Percentiles rank a stretch among this genome's conserved stretches.
phyloP scores from a whole-genome alignment of 306 rosid species.

The Cucurbita ficifolia region DNA sequence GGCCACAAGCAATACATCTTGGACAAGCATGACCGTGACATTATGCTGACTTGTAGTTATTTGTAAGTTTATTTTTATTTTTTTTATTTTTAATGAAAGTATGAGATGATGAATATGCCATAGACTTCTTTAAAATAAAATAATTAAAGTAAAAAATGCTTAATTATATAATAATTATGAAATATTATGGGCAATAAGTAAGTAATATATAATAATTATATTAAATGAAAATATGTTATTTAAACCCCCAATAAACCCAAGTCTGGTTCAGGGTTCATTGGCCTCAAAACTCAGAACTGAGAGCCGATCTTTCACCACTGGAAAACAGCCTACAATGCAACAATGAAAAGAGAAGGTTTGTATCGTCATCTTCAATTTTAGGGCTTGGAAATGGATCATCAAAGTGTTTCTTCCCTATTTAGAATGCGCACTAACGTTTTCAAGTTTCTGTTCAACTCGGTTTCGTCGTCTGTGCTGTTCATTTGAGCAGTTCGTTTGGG shows the following conservation, averaged over 20 bases:
- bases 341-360: neutral
- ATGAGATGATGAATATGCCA: no score
- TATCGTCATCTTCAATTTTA: neutral
- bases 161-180: no score
- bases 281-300: neutral
- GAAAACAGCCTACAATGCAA: neutral
- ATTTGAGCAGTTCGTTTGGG: neutral
- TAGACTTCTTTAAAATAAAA: no score
- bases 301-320: neutral
- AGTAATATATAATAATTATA: no score
- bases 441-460: neutral
- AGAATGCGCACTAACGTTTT: neutral
- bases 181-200: no score
- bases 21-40: no score
- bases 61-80: no score
- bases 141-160: no score
- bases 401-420: neutral
- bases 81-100: no score
- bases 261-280: neutral
- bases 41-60: no score
- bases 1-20: no score
- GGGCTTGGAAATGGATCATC: neutral
- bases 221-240: no score
- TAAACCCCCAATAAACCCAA: neutral
- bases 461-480: neutral